Percentiles rank a stretch among this genome's conserved stretches.
Evolutionary conservation across 805 yeast genomes (phyloP).

Genomic region (Yueomyces sp.): DNA sequence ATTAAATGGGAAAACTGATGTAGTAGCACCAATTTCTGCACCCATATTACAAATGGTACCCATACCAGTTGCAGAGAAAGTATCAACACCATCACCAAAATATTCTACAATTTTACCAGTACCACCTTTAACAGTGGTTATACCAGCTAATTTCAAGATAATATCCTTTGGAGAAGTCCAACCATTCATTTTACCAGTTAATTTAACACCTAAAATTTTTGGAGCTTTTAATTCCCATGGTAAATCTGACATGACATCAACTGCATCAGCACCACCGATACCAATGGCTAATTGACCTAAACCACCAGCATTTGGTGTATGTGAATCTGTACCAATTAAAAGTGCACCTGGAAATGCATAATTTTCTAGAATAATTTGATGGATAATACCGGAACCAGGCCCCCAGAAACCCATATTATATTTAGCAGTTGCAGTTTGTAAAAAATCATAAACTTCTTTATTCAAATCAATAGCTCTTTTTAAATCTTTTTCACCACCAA

Average conservation of each 20-base stretch:
- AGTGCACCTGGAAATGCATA: constrained; percentile 92
- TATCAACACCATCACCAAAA: constrained; percentile 86
- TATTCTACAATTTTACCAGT: constrained; percentile 94
- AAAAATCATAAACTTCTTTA: constrained; percentile 89
- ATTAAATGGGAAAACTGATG: constrained; percentile 95
- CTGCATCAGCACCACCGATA: constrained; percentile 99
- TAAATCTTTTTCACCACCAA: constrained; percentile 79
- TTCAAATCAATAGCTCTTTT: constrained; percentile 76
- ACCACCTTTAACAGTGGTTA: constrained; percentile 93
- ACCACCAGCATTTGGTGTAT: constrained; percentile 99
- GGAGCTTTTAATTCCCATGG: constrained; percentile 99
- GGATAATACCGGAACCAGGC: constrained; percentile 98
- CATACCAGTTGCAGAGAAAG: constrained; percentile 95
- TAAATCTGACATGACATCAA: constrained; percentile 89
- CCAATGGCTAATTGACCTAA: constrained; percentile 97
- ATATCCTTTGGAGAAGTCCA: constrained; percentile 98
- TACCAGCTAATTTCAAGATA: constrained; percentile 83
- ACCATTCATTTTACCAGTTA: constrained; percentile 78
- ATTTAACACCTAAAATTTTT: constrained; percentile 81
- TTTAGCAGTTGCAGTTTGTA: constrained; percentile 55
- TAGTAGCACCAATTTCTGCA: constrained; percentile 98
- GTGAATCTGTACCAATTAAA: constrained; percentile 98
- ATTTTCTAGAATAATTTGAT: constrained; percentile 94
- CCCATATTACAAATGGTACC: constrained; percentile 99
- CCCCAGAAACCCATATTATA: constrained; percentile 99